Evolutionary conservation across 192 early-diverging fungal genomes (phyloP).

Genomic region (Entomortierella beljakovae): DNA sequence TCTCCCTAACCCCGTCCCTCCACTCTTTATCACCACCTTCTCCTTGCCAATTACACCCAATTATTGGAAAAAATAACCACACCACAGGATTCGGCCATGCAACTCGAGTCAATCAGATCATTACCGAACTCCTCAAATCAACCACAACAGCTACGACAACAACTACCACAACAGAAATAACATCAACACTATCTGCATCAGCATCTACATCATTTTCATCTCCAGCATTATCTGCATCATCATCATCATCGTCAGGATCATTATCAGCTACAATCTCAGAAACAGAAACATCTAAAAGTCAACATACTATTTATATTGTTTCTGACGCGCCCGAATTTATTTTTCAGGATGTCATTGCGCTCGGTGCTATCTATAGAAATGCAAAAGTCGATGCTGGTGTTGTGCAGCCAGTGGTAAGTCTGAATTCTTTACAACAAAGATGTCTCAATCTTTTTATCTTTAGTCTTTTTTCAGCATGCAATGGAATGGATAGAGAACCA

Average conservation of each 20-base stretch:
- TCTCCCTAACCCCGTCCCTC: conserved; percentile 56
- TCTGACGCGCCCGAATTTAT: conserved; percentile 70
- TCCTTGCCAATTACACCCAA: neutral
- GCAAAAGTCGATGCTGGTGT: conserved; percentile 71
- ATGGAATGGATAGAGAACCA: no score
- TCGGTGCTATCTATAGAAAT: conserved; percentile 65
- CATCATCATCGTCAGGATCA: neutral
- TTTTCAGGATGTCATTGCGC: conserved; percentile 62
- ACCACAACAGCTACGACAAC: neutral
- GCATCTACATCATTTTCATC: neutral
- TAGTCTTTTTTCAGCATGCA: no score
- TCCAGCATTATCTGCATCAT: neutral
- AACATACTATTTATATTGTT: conserved; percentile 63
- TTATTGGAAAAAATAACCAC: conserved; percentile 57
- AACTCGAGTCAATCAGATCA: conserved; percentile 67
- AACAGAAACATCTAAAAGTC: neutral
- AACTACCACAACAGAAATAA: neutral
- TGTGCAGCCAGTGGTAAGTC: conserved; percentile 63
- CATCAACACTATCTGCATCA: neutral
- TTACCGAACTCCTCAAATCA: conserved; percentile 58
- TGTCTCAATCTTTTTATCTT: no score
- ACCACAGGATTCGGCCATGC: conserved; percentile 72
- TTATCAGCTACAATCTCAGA: neutral
- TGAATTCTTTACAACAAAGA: no score
- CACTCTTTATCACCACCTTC: neutral